Conservation (phyloP, 192 early-diverging fungal species). For the Linnemannia elongata region DNA sequence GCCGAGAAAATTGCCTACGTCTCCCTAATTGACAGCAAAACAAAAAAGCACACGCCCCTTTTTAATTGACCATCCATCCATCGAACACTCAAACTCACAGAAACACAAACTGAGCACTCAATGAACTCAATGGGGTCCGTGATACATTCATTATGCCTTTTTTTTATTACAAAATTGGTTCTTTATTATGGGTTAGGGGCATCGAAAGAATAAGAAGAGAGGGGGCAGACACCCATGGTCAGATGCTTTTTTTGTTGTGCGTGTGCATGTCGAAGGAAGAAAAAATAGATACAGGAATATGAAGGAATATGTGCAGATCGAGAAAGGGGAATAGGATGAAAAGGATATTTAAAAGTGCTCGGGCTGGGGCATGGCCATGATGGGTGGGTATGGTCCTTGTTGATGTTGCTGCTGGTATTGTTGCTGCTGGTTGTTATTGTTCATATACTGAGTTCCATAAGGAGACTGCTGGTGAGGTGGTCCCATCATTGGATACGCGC, state of each 20-base stretch:
- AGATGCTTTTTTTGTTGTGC: not conserved
- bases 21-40: not conserved
- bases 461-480: conserved; percentile 22
- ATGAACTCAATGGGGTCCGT: not conserved
- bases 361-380: conserved; percentile 52
- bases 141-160: not conserved
- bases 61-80: not conserved
- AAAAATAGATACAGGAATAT: not conserved
- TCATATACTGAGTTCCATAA: conserved; percentile 31
- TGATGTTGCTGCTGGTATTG: not conserved
- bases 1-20: too few relatives aligned
- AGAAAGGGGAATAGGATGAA: not conserved
- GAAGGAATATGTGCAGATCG: not conserved
- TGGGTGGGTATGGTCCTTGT: conserved; percentile 10
- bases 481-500: conserved; percentile 31
- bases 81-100: not conserved
- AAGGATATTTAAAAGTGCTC: conserved; percentile 35
- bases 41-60: not conserved
- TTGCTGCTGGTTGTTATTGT: not conserved
- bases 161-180: not conserved
- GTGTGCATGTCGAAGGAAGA: not conserved
- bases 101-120: not conserved
- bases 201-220: not conserved
- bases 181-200: not conserved
- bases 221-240: not conserved